These are phyloP conservation scores for Pavlovales sp. DNA, from an alignment of 208 protist species.

Conservation along the genomic window DNA sequence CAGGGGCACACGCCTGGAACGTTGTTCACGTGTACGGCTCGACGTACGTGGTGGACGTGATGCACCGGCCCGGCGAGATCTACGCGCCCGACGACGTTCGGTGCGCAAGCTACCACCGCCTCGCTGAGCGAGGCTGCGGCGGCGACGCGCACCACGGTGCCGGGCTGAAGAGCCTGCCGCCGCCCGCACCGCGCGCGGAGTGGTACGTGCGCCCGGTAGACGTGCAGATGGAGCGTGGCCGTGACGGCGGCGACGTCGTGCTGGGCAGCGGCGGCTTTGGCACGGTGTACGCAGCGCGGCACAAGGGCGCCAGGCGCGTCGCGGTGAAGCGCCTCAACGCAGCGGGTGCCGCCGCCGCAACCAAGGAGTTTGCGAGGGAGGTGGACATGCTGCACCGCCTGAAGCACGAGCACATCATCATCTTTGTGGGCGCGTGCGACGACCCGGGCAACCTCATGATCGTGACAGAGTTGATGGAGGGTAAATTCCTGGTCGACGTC, in stretches of 20 bases:
- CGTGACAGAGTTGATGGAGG: conserved; percentile 21
- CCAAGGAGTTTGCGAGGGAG: not conserved
- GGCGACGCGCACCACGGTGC: too few species aligned
- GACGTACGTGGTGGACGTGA: not conserved
- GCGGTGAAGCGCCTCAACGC: not conserved
- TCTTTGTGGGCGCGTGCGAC: not conserved
- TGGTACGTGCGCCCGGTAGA: not conserved
- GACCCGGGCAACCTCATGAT: not conserved
- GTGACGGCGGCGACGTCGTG: not conserved
- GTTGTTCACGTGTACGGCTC: not conserved
- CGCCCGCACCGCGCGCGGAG: not conserved
- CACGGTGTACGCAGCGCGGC: not conserved
- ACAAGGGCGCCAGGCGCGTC: not conserved
- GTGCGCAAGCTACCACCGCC: too few species aligned
- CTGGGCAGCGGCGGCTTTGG: not conserved
- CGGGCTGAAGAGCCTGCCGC: not conserved
- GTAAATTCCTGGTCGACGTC: not conserved
- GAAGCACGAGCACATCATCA: not conserved
- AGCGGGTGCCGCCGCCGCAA: not conserved
- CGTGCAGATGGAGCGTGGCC: not conserved
- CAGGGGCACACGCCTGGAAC: not conserved
- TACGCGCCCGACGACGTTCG: too few species aligned
- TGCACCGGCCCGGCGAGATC: not conserved
- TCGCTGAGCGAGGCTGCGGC: too few species aligned
- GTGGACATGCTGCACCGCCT: not conserved